Percentiles rank a stretch among this genome's conserved stretches.
Conservation (phyloP, 1,139 yeast genomes). For the Lodderomyces theae region DNA sequence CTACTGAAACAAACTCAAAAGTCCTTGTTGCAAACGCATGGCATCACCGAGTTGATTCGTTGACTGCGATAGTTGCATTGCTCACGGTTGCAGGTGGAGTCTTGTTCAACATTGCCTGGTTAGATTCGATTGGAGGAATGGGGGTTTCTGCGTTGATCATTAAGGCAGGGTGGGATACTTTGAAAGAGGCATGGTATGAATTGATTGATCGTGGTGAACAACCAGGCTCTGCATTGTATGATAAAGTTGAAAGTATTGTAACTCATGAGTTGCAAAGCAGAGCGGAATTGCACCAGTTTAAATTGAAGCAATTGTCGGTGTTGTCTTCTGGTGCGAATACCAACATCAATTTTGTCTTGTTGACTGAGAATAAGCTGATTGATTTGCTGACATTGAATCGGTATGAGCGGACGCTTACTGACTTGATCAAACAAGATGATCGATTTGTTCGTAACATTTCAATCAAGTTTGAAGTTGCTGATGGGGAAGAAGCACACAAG, state of each 20-base stretch:
- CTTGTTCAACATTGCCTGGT: constrained; percentile 71
- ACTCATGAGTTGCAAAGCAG: constrained; percentile 19
- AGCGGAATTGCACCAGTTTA: constrained; percentile 19
- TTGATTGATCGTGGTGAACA: constrained; percentile 60
- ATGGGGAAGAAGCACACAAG: constrained; percentile 4
- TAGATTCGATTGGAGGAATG: constrained; percentile 90
- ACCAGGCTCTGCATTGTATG: constrained; percentile 28
- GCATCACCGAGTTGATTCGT: constrained; percentile 96
- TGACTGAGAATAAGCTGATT: constrained; percentile 18
- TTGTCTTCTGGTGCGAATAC: constrained; percentile 73
- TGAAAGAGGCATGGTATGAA: constrained; percentile 67
- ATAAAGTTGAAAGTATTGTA: constrained; percentile 24
- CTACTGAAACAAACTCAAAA: constrained; percentile 72
- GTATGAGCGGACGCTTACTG: constrained; percentile 25
- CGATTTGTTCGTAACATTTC: constrained; percentile 35
- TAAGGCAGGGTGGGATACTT: constrained; percentile 79
- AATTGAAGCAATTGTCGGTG: constrained; percentile 50
- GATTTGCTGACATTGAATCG: constrained; percentile 26
- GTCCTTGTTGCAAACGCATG: constrained; percentile 96
- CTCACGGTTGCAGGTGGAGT: constrained; percentile 86
- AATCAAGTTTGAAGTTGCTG: constrained; percentile 15
- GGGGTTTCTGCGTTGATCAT: constrained; percentile 78
- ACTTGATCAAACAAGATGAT: constrained; percentile 29
- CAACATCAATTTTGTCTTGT: constrained; percentile 29
- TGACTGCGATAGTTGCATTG: constrained; percentile 89